phyloP scores from a whole-genome alignment of 129 eudicot species.

The Flaveria bidentis region DNA sequence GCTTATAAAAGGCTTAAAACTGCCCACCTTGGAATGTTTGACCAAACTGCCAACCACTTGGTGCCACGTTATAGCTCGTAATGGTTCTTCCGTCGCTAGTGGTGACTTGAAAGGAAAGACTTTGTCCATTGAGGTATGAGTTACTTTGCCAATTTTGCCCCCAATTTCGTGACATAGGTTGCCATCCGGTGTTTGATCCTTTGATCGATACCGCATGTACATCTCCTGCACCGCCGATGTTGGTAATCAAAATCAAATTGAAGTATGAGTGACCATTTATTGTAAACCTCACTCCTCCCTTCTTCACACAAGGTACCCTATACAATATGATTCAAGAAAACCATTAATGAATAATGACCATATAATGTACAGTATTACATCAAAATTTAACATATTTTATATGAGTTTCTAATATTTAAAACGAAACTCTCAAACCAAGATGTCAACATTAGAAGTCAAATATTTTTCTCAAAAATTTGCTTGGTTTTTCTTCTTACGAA shows the following conservation, averaged over 20 bases:
- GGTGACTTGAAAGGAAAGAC: conserved; percentile 40
- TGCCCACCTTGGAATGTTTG: conserved; percentile 39
- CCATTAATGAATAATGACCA: background rate
- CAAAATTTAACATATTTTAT: background rate
- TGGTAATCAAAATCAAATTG: conserved; percentile 70
- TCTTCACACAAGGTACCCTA: conserved; percentile 77
- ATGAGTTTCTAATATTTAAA: background rate
- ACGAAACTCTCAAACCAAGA: background rate
- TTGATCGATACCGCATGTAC: conserved; percentile 68
- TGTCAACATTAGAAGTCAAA: background rate
- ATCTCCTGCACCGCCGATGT: conserved; percentile 82
- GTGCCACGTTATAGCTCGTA: conserved; percentile 31
- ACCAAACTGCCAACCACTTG: conserved; percentile 42
- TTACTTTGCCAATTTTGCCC: conserved; percentile 50
- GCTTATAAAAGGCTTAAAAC: conserved; percentile 12
- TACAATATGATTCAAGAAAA: background rate
- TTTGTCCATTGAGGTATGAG: conserved; percentile 41
- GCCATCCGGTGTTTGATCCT: conserved; percentile 75
- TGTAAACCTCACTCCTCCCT: conserved; percentile 82
- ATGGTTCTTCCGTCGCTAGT: conserved; percentile 43
- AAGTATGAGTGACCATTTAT: conserved; percentile 86
- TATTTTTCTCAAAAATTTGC: too few relatives aligned
- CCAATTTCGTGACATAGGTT: conserved; percentile 62
- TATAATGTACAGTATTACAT: background rate
- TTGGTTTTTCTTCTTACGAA: too few relatives aligned